Percentiles rank a stretch among this genome's conserved stretches.
Conservation (phyloP, 352 stramenopile species). For the Phytophthora multivora region DNA sequence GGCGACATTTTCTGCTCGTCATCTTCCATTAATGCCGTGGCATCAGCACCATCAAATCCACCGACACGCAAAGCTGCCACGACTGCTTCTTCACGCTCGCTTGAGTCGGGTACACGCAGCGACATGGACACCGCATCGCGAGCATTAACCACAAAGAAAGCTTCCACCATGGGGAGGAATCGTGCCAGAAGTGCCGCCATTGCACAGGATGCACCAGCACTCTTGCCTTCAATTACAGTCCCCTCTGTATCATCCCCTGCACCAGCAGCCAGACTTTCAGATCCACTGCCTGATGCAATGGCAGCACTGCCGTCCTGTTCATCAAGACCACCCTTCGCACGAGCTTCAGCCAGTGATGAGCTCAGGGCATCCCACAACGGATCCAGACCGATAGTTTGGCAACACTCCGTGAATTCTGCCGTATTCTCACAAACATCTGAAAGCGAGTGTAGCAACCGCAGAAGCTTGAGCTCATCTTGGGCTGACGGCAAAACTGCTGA, state of each 20-base stretch:
- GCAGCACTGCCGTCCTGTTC: slow-evolving; percentile 42
- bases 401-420: slow-evolving; percentile 72
- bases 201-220: slow-evolving; percentile 83
- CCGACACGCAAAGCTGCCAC: slow-evolving; percentile 72
- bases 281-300: slow-evolving; percentile 10
- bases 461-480: slow-evolving; percentile 94
- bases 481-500: slow-evolving; percentile 80
- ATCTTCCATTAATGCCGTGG: slow-evolving; percentile 30
- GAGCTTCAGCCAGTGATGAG: slow-evolving; percentile 71
- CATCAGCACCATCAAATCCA: slow-evolving; percentile 55
- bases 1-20: slow-evolving; percentile 37
- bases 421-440: slow-evolving; percentile 83
- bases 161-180: slow-evolving; percentile 98
- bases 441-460: slow-evolving; percentile 96
- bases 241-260: slow-evolving; percentile 70
- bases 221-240: slow-evolving; percentile 89
- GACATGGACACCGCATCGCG: slow-evolving; percentile 84
- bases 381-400: slow-evolving; percentile 70
- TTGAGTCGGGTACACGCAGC: slow-evolving; percentile 70
- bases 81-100: slow-evolving; percentile 76
- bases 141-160: slow-evolving; percentile 98
- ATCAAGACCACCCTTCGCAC: slow-evolving; percentile 75
- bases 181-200: slow-evolving; percentile 95
- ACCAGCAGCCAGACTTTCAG: slow-evolving; percentile 12
- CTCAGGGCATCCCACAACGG: slow-evolving; percentile 82